These are phyloP conservation scores for Solanum dulcamara DNA, from an alignment of 257 asterid genomes.

Conservation along the genomic window DNA sequence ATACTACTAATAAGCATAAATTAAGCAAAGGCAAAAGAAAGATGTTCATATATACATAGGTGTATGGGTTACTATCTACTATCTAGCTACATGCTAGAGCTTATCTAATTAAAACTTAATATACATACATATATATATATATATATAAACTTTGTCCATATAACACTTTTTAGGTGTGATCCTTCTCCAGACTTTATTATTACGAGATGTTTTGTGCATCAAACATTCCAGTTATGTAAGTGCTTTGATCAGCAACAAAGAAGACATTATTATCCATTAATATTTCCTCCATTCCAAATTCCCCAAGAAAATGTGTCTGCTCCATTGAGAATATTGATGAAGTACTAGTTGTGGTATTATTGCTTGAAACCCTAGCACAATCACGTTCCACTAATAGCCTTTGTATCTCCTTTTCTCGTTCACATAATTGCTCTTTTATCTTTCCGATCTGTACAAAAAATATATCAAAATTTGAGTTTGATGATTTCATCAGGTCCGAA, in stretches of 20 bases:
- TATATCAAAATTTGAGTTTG: neutral
- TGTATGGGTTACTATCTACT: neutral
- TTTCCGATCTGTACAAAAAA: conserved; percentile 14
- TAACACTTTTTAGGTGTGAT: neutral
- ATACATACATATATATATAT: neutral
- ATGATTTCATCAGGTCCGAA: neutral
- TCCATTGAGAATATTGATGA: conserved; percentile 25
- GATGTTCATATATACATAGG: conserved; percentile 1
- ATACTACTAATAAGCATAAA: neutral
- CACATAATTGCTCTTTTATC: conserved; percentile 40
- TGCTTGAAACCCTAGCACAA: conserved; percentile 36
- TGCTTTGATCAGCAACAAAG: conserved; percentile 5
- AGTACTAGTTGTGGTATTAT: conserved; percentile 25
- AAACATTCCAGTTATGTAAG: neutral
- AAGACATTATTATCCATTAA: conserved; percentile 14
- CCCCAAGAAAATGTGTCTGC: conserved; percentile 23
- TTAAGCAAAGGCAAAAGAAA: conserved; percentile 4
- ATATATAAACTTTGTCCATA: too few relatives aligned
- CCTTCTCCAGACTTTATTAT: neutral
- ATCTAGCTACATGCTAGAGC: neutral
- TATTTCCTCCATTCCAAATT: conserved; percentile 31
- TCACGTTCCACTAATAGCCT: conserved; percentile 13
- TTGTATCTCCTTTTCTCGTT: conserved; percentile 38
- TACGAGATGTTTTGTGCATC: neutral
- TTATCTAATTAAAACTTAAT: neutral